A percentile compares a stretch with the other conserved stretches of the same genome.
These are phyloP conservation scores for Ziziphus jujuba DNA, from an alignment of 306 rosid species.

Conservation along the genomic window DNA sequence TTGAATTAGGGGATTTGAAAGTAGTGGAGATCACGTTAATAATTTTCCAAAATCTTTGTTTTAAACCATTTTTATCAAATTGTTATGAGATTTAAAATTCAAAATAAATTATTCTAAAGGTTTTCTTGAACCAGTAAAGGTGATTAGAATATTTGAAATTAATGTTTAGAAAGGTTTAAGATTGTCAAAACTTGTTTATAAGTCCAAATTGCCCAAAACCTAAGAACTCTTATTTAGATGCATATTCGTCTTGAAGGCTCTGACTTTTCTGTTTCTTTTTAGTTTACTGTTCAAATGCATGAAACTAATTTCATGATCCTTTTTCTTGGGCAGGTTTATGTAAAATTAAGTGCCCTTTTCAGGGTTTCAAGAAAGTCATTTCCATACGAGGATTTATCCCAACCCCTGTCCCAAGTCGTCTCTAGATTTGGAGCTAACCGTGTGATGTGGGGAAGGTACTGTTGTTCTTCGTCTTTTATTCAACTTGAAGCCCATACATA, in stretches of 20 bases:
- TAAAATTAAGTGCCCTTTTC: slow-evolving; percentile 84
- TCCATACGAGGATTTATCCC: slow-evolving; percentile 66
- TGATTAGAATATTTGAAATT: no score
- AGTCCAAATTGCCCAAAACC: no score
- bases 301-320: background rate
- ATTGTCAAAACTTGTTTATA: no score
- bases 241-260: no score
- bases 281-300: background rate
- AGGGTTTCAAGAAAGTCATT: slow-evolving; percentile 71
- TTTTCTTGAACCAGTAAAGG: no score
- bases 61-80: no score
- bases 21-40: no score
- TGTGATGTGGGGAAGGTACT: slow-evolving; percentile 88
- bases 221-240: background rate
- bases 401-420: slow-evolving; percentile 53
- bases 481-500: background rate
- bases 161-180: no score
- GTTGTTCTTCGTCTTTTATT: background rate
- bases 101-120: no score
- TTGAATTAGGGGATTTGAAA: background rate
- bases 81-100: no score
- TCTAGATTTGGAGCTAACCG: slow-evolving; percentile 75
- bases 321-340: slow-evolving; percentile 55
- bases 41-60: no score
- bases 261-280: background rate